Percentiles rank a stretch among this genome's conserved stretches.
Conservation (phyloP, 495 filamentous ascomycete genomes). For the Podospora australis region DNA sequence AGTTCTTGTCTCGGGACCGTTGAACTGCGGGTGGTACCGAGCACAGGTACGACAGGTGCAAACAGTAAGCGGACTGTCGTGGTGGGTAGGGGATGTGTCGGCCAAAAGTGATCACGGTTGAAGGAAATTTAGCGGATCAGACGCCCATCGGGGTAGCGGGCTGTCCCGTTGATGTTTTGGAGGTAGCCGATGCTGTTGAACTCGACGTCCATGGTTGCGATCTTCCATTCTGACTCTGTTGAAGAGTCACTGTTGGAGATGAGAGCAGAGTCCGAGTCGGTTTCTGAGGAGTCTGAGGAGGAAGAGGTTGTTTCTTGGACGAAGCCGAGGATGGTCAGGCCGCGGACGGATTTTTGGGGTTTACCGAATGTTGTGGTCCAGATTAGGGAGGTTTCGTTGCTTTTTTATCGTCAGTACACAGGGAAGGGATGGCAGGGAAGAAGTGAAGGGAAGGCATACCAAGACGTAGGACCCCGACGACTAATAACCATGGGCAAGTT, state of each 20-base stretch:
- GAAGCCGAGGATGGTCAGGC: conserved; percentile 21
- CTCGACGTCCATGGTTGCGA: conserved; percentile 27
- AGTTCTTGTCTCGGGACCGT: too few species aligned
- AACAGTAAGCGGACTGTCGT: too few species aligned
- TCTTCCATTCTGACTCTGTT: conserved; percentile 17
- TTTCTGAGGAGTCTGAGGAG: not conserved
- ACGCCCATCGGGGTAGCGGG: too few species aligned
- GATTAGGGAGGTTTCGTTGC: conserved; percentile 23
- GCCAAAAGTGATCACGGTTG: too few species aligned
- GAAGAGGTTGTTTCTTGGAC: conserved; percentile 4
- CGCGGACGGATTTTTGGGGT: conserved; percentile 14
- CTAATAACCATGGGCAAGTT: conserved; percentile 8
- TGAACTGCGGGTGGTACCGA: too few species aligned
- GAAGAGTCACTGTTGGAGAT: not conserved
- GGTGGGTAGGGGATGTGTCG: too few species aligned
- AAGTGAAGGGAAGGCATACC: not conserved
- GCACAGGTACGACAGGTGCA: too few species aligned
- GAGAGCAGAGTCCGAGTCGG: not conserved
- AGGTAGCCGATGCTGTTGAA: conserved; percentile 25
- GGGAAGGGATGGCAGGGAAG: not conserved
- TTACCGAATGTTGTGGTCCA: conserved; percentile 22
- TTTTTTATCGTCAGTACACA: conserved; percentile 7
- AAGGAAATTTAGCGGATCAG: too few species aligned
- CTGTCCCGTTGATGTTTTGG: conserved; percentile 22
- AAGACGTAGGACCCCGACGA: too few species aligned